These are phyloP conservation scores for Pulveroboletus sp. DNA, from an alignment of 768 basidiomycete genomes.

Conservation along the genomic window DNA sequence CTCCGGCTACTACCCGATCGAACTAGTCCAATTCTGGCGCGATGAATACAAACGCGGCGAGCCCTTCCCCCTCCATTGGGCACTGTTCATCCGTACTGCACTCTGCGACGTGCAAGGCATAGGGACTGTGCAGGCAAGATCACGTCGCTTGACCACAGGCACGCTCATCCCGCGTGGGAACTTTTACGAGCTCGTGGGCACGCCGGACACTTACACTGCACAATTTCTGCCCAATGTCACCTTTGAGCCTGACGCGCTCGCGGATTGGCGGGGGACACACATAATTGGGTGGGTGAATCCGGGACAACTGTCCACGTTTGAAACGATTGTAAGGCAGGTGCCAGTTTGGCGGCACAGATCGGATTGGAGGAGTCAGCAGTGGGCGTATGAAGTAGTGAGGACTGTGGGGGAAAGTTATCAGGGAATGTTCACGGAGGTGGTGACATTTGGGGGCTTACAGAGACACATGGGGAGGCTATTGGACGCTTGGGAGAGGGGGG, in stretches of 20 bases:
- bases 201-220: slow-evolving; percentile 22
- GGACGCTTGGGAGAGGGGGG: slow-evolving; percentile 29
- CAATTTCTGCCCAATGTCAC: slow-evolving; percentile 5
- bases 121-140: neutral
- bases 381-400: slow-evolving; percentile 23
- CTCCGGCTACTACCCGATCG: slow-evolving; percentile 17
- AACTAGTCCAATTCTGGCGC: slow-evolving; percentile 30
- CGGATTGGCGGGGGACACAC: slow-evolving; percentile 24
- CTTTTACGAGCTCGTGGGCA: slow-evolving; percentile 26
- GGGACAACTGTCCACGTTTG: slow-evolving; percentile 11
- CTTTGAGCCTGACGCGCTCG: slow-evolving; percentile 8
- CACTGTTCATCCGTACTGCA: slow-evolving; percentile 26
- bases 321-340: slow-evolving; percentile 12
- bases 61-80: slow-evolving; percentile 24
- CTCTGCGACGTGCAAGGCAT: neutral
- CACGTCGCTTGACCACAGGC: neutral
- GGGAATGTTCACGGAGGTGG: slow-evolving; percentile 12
- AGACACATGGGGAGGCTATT: slow-evolving; percentile 23
- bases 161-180: slow-evolving; percentile 12
- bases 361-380: slow-evolving; percentile 26
- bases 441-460: slow-evolving; percentile 16
- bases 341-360: slow-evolving; percentile 14
- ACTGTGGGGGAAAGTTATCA: neutral
- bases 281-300: slow-evolving; percentile 21
- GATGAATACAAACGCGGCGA: slow-evolving; percentile 7